These are phyloP conservation scores for Plasmodium billcollinsi DNA, from an alignment of 169 alveolate species.

Conservation along the genomic window DNA sequence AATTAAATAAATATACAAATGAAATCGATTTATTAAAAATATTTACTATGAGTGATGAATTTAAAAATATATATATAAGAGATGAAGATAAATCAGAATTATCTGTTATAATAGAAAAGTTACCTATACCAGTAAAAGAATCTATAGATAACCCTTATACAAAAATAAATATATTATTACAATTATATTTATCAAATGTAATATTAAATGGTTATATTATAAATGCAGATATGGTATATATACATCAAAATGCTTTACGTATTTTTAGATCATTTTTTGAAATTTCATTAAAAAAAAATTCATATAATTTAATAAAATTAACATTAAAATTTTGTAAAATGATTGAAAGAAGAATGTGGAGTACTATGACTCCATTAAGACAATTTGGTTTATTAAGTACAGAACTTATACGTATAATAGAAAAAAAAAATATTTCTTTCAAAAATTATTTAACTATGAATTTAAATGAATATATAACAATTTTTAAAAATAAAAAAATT, in stretches of 20 bases:
- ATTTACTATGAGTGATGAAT: slow-evolving; percentile 97
- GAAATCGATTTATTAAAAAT: slow-evolving; percentile 96
- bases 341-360: slow-evolving; percentile 99
- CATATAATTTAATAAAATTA: slow-evolving; percentile 95
- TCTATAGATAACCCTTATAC: slow-evolving; percentile 89
- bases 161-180: slow-evolving; percentile 96
- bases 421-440: slow-evolving; percentile 97
- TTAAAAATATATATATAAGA: slow-evolving; percentile 96
- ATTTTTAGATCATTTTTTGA: slow-evolving; percentile 98
- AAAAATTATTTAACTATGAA: slow-evolving; percentile 96
- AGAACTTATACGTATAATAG: slow-evolving; percentile 95
- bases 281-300: slow-evolving; percentile 94
- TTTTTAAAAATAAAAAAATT: slow-evolving; percentile 93
- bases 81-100: slow-evolving; percentile 98
- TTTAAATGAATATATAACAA: slow-evolving; percentile 94
- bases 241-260: slow-evolving; percentile 99
- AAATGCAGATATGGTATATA: slow-evolving; percentile 98
- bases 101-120: slow-evolving; percentile 93
- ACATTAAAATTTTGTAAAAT: slow-evolving; percentile 95
- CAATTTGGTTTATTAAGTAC: slow-evolving; percentile 96
- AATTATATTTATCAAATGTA: slow-evolving; percentile 96
- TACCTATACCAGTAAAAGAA: slow-evolving; percentile 94
- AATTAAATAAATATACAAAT: slow-evolving; percentile 90
- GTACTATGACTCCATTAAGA: slow-evolving; percentile 98
- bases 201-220: slow-evolving; percentile 97